These are phyloP conservation scores for Sugiyamaella boreocaroliniensis DNA, from an alignment of 805 yeast species.

Conservation along the genomic window DNA sequence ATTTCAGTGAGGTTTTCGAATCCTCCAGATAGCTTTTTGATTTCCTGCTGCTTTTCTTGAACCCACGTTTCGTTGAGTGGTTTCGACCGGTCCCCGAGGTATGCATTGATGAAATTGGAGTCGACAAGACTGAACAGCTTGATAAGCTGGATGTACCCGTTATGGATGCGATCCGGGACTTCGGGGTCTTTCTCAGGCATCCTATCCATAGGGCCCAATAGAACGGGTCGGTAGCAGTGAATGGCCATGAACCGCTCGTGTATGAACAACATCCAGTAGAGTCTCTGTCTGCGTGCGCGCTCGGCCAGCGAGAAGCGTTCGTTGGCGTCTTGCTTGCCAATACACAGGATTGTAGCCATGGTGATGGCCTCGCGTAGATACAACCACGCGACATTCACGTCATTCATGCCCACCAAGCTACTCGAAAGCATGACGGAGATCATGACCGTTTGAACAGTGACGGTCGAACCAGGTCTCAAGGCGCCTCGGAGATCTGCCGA, in stretches of 20 bases:
- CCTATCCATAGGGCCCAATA: background rate
- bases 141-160: conserved; percentile 12
- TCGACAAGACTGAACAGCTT: conserved; percentile 14
- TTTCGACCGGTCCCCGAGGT: conserved; percentile 3
- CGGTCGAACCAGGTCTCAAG: background rate
- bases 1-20: conserved; percentile 8
- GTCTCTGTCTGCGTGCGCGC: conserved; percentile 7
- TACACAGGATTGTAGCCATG: conserved; percentile 6
- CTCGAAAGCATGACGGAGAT: conserved; percentile 7
- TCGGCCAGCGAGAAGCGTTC: background rate
- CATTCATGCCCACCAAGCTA: conserved; percentile 6
- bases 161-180: conserved; percentile 6
- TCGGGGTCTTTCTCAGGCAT: conserved; percentile 10
- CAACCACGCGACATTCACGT: conserved; percentile 12
- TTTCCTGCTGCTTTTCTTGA: conserved; percentile 8
- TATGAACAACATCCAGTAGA: conserved; percentile 14
- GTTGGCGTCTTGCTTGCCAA: background rate
- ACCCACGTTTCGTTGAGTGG: conserved; percentile 10
- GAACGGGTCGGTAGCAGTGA: conserved; percentile 10
- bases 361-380: conserved; percentile 16
- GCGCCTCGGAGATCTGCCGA: conserved; percentile 9
- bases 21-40: conserved; percentile 3
- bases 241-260: conserved; percentile 17
- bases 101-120: conserved; percentile 11
- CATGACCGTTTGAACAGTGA: conserved; percentile 5